Base-by-base conservation (phyloP, 73 alveolate species). In the Tetrahymena malaccensis region DNA sequence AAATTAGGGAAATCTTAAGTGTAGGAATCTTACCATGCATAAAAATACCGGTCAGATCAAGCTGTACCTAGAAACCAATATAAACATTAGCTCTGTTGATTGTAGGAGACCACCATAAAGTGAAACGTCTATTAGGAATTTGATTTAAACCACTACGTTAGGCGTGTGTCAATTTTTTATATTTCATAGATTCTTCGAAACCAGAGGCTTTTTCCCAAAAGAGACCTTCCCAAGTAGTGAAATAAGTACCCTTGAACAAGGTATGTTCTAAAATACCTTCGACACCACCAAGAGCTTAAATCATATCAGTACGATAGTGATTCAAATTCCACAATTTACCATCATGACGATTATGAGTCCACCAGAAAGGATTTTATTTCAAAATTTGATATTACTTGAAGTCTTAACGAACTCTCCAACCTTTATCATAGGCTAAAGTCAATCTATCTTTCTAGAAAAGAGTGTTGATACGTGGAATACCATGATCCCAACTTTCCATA, bases 1-100 rank as follows among this genome's bases (percentile, higher is more conserved):
- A 99, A 96, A 99, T 99, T 95, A 99, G 97, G 1, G 99, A 98
- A 37, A 99, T 99, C 98, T 99, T 99, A 57, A 99, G 97, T 37
- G 99, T 99, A 34, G 99, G 99, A 93, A 99, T 99, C 98, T 99
- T 99, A 35, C 99, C 99, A 95, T 99, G 99, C 99, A 99, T 99
- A 97, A 99, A 99, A 85, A 99, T 99, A 50, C 99, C 99, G n/a
- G 99, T 99, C 56, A 99, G 96, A 97, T 99, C 99, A 84, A 99
- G 96, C 97, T 99, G 99, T 50, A 99, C 99, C 97, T 99, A 99
- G 98, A 99, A 99, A 85, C 99, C 99, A 31, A 99, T 99, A 96
- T 99, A 99, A 38, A 99, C 99, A 98, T 99, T 99, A 96, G 99
- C 99, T 94, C 99, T 98, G 98, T 99, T 99, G 94, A 99, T 99